Base-by-base conservation (phyloP, 176 grass and related monocot genomes). In the Ensete ventricosum region DNA sequence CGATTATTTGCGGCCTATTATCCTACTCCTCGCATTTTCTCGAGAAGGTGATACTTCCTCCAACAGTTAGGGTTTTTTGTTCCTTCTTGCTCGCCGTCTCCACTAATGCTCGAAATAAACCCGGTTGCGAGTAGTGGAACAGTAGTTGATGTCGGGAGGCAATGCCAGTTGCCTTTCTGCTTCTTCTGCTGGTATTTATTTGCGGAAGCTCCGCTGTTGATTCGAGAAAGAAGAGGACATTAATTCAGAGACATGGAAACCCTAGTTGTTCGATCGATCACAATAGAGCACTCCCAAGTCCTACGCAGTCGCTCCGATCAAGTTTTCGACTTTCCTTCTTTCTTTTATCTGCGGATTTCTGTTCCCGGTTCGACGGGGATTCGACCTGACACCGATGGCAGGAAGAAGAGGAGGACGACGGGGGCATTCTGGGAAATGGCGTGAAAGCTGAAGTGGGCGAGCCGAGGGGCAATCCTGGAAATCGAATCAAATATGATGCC, bases 381-480 rank as follows among this genome's bases (percentile, higher is more conserved):
- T 63, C 9, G 17, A 60, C 74, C n/a, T 64, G 13, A 58, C 16
- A 58, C 3, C 24, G 5, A 52, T 76, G 58, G 74, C 57, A 76
- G 74, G 74, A 76, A 9, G 70, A 72, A 64, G 55, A 64, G 17
- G 58, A 34, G 43, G 58, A 24, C 8, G 43, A 64, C 58, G 34
- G 43, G 58, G 74, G 74, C 74, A 64, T 52, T 62, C 2, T 76
- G 34, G 74, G 74, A 51, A 63, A 76, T 52, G 29, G 58, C 57
- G 43, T 52, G 54, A 63, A 51, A 14, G 8, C 57, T 14, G 58
- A 76, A 64, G 74, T 29, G 22, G 58, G 51, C 63, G 57, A n/a
- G 16, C 16, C 6, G 17, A 70, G 17, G 67, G 67, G 67, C 48
- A 21, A 51, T 70, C 8, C 19, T 48, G 48, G 48, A 19, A 70